phyloP scores from a whole-genome alignment of 2,329 filamentous ascomycete genomes.

The Seiridium unicorne region DNA sequence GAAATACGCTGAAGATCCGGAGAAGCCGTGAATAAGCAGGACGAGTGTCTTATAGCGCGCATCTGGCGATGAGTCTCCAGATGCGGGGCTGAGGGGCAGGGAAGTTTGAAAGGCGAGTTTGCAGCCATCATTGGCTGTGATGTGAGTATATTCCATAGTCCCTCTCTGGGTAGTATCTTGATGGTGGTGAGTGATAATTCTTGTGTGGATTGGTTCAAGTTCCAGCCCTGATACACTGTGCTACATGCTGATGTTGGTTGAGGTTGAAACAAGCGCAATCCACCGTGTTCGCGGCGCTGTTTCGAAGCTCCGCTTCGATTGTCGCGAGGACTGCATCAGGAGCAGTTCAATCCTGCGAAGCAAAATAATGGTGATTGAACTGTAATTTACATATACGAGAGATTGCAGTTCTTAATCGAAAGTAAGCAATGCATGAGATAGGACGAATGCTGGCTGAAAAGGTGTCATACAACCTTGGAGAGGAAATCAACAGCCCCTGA shows the following conservation, averaged over 20 bases:
- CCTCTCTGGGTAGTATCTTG: background rate
- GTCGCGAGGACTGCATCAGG: background rate
- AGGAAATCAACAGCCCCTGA: too few species aligned
- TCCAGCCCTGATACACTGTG: too few species aligned
- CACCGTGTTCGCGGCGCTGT: background rate
- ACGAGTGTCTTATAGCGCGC: slow-evolving; percentile 23
- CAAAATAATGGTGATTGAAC: too few species aligned
- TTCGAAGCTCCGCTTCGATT: background rate
- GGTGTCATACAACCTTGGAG: too few species aligned
- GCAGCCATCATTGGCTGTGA: slow-evolving; percentile 31
- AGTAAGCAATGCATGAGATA: too few species aligned
- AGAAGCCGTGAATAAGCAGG: slow-evolving; percentile 39
- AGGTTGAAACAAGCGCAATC: slow-evolving; percentile 1
- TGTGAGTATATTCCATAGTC: slow-evolving; percentile 26
- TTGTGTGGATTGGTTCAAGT: background rate
- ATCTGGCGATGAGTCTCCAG: background rate
- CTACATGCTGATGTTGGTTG: background rate
- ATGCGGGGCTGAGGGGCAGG: slow-evolving; percentile 18
- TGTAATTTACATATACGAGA: too few species aligned
- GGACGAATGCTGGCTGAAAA: too few species aligned
- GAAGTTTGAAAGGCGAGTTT: slow-evolving; percentile 34
- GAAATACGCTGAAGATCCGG: slow-evolving; percentile 38
- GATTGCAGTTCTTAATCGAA: too few species aligned
- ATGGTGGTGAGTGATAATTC: background rate
- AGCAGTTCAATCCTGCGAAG: too few species aligned